Evolutionary conservation across 345 rosid genomes (phyloP), one percentile per base, ranked within the genome.

Genomic region (Populus davidiana): DNA sequence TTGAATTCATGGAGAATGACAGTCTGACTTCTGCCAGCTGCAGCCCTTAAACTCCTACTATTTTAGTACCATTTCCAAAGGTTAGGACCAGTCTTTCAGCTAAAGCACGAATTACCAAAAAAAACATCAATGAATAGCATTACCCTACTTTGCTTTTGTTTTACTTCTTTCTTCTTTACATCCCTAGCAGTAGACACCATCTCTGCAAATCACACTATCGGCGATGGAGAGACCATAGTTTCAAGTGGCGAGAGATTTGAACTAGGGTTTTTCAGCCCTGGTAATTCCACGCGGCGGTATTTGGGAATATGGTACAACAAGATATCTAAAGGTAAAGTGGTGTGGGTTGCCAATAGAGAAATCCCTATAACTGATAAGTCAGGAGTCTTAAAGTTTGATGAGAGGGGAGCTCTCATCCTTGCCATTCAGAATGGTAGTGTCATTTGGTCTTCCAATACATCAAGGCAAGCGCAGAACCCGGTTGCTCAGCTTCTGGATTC

Each of bases 191-290:
- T 33, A 6, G 89, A 82, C 66, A 74, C 71, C 31, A 71, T 86
- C 23, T 17, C 33, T 38, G 7, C 79, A 20, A 63, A 71, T 21
- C 49, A 80, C 38, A 69, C 70, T 62, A 69, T 86, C 25, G 76
- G 44, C 49, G 84, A 83, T 67, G 77, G 83, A 8, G 76, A 78
- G 43, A 77, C 83, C 0, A 66, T 83, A n/a, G 83, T 83, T 68
- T 83, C 86, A 49, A 70, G 72, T 4, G 56, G 36, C 25, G 77
- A 71, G 67, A 52, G 29, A 8, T 86, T 76, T 41, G 85, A 83
- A 35, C 78, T 86, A 9, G 86, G 86, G 21, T 86, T 86, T 61
- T 83, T 83, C 66, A 83, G 44, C 63, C 75, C 68, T 21, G 72
- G 49, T n/a, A 29, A 25, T 56, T 68, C 54, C 4, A 65, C 5